Evolutionary conservation across 139 green algal genomes (phyloP).

Genomic region (Closterium sp.): DNA sequence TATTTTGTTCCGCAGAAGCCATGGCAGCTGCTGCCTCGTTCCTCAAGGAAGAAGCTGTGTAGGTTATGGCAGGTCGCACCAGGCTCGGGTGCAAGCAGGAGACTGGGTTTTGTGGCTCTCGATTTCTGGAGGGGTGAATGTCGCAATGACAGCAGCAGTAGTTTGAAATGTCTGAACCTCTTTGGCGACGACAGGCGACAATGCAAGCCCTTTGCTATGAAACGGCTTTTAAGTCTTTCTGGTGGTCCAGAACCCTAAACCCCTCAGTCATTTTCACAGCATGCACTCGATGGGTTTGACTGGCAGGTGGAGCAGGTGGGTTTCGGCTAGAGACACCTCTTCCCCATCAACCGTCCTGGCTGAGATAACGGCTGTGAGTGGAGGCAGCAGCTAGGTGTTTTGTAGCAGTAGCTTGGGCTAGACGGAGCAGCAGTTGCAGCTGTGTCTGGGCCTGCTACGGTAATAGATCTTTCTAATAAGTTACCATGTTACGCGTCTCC

Average conservation of each 20-base stretch:
- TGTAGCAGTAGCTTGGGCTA: background rate
- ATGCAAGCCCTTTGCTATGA: background rate
- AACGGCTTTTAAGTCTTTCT: too few species aligned
- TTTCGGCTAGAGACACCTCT: background rate
- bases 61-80: background rate
- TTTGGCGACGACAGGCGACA: too few species aligned
- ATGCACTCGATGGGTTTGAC: too few species aligned
- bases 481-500: background rate
- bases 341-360: background rate
- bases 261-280: too few species aligned
- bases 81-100: background rate
- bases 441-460: background rate
- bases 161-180: background rate
- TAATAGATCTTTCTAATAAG: background rate
- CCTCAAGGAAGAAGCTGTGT: background rate
- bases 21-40: background rate
- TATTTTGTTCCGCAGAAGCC: background rate
- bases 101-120: background rate
- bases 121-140: too few species aligned
- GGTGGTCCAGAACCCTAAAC: too few species aligned
- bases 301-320: too few species aligned
- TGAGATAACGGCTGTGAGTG: too few species aligned
- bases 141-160: too few species aligned
- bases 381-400: background rate
- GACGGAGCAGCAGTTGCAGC: background rate